Conservation (phyloP, 2,329 filamentous ascomycete genomes). For the Rhynchosporium agropyri region DNA sequence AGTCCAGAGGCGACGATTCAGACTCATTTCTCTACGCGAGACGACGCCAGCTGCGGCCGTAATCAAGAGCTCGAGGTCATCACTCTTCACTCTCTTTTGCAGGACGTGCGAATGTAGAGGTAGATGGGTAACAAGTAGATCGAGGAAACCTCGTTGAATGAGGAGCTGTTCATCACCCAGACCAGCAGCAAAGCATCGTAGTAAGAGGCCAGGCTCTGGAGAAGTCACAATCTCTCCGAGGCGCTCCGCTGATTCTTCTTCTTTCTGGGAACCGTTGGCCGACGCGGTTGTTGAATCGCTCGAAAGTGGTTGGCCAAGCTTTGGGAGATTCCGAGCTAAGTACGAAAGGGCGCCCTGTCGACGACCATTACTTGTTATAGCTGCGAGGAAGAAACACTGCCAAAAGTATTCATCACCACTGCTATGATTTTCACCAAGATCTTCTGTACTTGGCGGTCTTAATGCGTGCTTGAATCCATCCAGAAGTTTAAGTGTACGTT, state of each 20-base stretch:
- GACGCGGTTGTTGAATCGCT: constrained; percentile 39
- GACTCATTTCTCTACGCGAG: constrained; percentile 88
- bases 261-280: constrained; percentile 36
- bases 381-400: constrained; percentile 95
- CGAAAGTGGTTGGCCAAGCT: constrained; percentile 54
- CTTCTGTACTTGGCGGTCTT: constrained; percentile 55
- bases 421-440: constrained; percentile 55
- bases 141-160: constrained; percentile 91
- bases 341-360: constrained; percentile 88
- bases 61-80: constrained; percentile 80
- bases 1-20: constrained; percentile 92
- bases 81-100: constrained; percentile 70
- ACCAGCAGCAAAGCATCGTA: constrained; percentile 90
- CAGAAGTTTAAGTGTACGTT: constrained; percentile 77
- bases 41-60: constrained; percentile 86
- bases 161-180: constrained; percentile 85
- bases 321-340: constrained; percentile 76
- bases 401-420: constrained; percentile 88
- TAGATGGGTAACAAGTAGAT: constrained; percentile 86
- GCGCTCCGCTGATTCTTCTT: constrained; percentile 51
- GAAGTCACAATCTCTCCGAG: constrained; percentile 71
- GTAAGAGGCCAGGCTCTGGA: constrained; percentile 86
- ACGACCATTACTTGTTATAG: constrained; percentile 84
- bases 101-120: constrained; percentile 82
- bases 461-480: constrained; percentile 75